phyloP scores from a whole-genome alignment of 1,139 yeast species.

The Debaryomycetaceae sp. region DNA sequence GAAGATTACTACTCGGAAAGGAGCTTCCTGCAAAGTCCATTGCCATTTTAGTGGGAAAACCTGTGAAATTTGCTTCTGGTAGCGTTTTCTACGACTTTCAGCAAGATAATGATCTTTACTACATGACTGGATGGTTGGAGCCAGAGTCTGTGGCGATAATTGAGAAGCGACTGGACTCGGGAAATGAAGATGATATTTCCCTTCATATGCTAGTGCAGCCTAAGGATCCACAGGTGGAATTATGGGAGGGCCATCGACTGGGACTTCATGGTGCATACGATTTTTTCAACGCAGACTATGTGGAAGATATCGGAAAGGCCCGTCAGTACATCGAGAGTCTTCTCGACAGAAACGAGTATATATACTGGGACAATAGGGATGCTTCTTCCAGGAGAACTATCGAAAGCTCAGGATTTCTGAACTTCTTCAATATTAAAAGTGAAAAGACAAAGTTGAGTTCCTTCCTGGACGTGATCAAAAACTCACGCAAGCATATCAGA shows the following conservation, averaged over 20 bases:
- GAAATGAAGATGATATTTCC: slow-evolving; percentile 49
- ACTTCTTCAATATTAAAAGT: slow-evolving; percentile 12
- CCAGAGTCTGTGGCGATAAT: slow-evolving; percentile 79
- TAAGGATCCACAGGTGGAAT: slow-evolving; percentile 70
- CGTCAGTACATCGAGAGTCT: slow-evolving; percentile 44
- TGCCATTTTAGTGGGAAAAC: slow-evolving; percentile 72
- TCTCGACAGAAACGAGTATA: slow-evolving; percentile 41
- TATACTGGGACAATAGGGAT: slow-evolving; percentile 46
- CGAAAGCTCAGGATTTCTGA: slow-evolving; percentile 7
- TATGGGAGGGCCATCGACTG: slow-evolving; percentile 93
- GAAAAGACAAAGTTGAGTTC: slow-evolving; percentile 10
- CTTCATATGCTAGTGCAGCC: slow-evolving; percentile 86
- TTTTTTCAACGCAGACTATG: slow-evolving; percentile 82
- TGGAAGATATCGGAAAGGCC: slow-evolving; percentile 48
- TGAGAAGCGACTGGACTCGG: slow-evolving; percentile 53
- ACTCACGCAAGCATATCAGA: slow-evolving; percentile 32
- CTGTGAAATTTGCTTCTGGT: slow-evolving; percentile 77
- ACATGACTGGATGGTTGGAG: slow-evolving; percentile 90
- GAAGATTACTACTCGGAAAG: slow-evolving; percentile 59
- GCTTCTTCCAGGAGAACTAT: background rate
- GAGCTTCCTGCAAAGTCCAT: slow-evolving; percentile 62
- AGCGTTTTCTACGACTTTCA: slow-evolving; percentile 89
- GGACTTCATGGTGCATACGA: slow-evolving; percentile 82
- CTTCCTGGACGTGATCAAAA: slow-evolving; percentile 18
- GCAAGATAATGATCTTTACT: slow-evolving; percentile 84